phyloP scores from a whole-genome alignment of 176 grass and related monocot species.

The Cenchrus americanus region DNA sequence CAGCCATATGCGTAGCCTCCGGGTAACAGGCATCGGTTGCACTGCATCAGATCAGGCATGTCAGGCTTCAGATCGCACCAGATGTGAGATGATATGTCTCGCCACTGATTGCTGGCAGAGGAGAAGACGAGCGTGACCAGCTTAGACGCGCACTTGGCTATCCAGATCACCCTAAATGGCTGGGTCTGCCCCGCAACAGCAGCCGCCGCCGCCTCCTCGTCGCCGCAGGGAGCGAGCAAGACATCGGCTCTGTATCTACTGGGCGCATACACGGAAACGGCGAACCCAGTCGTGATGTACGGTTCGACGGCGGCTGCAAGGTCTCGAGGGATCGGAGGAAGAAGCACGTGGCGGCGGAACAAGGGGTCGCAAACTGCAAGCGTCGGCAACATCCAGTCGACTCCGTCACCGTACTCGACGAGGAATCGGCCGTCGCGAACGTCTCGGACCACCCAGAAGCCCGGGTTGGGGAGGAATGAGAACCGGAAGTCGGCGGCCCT shows the following conservation, averaged over 20 bases:
- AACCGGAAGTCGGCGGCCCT: background rate
- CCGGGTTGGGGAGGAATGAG: background rate
- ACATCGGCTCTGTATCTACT: background rate
- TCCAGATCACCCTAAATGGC: conserved; percentile 27
- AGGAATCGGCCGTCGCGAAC: background rate
- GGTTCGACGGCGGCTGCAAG: background rate
- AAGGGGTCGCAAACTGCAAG: conserved; percentile 21
- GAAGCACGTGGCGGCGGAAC: background rate
- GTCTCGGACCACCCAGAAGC: background rate
- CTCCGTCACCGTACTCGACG: background rate
- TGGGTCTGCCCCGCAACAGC: no score
- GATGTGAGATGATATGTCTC: background rate
- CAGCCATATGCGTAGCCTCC: background rate
- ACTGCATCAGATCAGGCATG: no score
- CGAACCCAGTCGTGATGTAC: background rate
- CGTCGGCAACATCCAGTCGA: background rate
- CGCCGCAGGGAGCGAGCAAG: conserved; percentile 29
- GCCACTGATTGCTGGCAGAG: background rate
- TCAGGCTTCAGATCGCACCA: background rate
- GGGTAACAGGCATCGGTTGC: no score
- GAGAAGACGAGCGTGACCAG: conserved; percentile 20
- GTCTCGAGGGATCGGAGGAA: background rate
- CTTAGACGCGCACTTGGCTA: background rate
- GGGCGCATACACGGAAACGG: no score
- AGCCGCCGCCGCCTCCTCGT: background rate